Evolutionary conservation across 192 early-diverging fungal species (phyloP).

Genomic region (Rhizophagus sp.): DNA sequence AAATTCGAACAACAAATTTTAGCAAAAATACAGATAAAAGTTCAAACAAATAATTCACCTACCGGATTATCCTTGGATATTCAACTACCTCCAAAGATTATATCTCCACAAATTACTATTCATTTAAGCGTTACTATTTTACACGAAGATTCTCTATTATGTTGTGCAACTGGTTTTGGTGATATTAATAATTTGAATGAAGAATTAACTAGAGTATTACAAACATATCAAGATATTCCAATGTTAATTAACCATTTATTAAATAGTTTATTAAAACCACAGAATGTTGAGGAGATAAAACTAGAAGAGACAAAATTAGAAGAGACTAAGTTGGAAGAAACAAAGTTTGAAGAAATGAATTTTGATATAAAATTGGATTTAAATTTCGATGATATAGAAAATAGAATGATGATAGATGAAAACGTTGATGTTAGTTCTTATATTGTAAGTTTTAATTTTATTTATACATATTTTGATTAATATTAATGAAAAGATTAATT

Average conservation of each 20-base stretch:
- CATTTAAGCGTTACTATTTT: conserved; percentile 5
- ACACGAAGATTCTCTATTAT: background rate
- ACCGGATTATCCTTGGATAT: background rate
- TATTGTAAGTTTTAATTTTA: no score
- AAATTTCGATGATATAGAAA: no score
- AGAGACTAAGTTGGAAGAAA: no score
- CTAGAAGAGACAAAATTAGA: no score
- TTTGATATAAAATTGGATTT: no score
- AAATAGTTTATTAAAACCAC: background rate
- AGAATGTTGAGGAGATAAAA: no score
- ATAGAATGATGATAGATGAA: no score
- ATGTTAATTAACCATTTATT: conserved; percentile 8
- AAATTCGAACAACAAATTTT: no score
- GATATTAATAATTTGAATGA: background rate
- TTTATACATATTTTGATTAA: no score
- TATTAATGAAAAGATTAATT: no score
- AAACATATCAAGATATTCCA: conserved; percentile 25
- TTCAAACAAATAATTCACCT: conserved; percentile 16
- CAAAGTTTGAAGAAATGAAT: no score
- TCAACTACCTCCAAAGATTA: background rate
- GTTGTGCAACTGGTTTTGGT: background rate
- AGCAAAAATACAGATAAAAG: background rate
- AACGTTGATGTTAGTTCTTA: no score
- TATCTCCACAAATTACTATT: background rate
- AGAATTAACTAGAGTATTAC: conserved; percentile 1